Conservation (phyloP, 2,329 filamentous ascomycete species). For the Balansia obtecta region DNA sequence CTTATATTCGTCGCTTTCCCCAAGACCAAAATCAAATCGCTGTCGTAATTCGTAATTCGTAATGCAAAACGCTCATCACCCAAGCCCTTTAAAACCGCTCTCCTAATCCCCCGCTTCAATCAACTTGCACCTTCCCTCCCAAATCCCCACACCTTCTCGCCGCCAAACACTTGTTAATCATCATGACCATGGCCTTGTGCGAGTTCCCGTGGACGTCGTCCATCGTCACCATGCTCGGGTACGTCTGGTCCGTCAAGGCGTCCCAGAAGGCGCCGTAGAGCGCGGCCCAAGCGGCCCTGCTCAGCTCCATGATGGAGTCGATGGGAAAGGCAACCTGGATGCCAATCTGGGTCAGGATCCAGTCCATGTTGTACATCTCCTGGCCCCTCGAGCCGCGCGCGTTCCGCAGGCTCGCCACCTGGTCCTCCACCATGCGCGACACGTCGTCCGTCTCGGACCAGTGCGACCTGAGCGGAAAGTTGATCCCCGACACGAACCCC, state of each 20-base stretch:
- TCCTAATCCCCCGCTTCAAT: no score
- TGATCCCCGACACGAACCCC: constrained; percentile 16
- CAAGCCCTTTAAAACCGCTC: no score
- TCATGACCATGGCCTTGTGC: constrained; percentile 14
- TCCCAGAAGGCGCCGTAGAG: constrained; percentile 15
- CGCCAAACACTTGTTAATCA: constrained; percentile 20
- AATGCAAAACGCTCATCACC: no score
- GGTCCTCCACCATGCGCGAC: constrained; percentile 11
- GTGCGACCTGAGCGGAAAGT: constrained; percentile 14
- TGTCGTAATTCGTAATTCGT: no score
- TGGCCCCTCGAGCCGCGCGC: constrained; percentile 7
- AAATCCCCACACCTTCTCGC: constrained; percentile 14
- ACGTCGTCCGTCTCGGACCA: constrained; percentile 12
- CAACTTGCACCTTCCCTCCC: constrained; percentile 10
- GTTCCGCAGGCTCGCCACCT: constrained; percentile 9
- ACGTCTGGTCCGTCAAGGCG: constrained; percentile 10
- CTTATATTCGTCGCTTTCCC: no score
- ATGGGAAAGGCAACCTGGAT: not conserved
- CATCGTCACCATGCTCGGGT: constrained; percentile 22
- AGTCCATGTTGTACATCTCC: constrained; percentile 15
- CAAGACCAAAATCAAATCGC: no score
- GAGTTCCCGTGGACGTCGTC: constrained; percentile 15
- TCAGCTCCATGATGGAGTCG: constrained; percentile 7
- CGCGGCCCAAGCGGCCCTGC: constrained; percentile 9
- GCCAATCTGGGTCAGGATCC: constrained; percentile 13